Percentiles rank a stretch among this genome's conserved stretches.
Evolutionary conservation across 164 flowering plant genomes (phyloP).

Genomic region (Platanus orientalis): DNA sequence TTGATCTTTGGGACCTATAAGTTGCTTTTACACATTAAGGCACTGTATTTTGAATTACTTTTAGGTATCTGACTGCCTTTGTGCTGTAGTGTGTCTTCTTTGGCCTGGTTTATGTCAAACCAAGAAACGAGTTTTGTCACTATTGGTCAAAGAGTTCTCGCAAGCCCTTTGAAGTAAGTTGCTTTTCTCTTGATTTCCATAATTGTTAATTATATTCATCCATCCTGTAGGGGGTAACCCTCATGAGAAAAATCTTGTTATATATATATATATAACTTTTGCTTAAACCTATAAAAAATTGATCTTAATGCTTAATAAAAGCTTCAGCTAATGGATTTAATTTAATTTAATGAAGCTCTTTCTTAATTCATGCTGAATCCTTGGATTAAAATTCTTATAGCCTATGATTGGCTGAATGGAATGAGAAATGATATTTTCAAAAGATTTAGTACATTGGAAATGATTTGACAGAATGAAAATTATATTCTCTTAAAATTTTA

Average conservation of each 20-base stretch:
- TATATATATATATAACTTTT: too few species aligned
- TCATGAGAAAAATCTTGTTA: too few species aligned
- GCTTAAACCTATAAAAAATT: too few species aligned
- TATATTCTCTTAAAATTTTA: conserved; percentile 2
- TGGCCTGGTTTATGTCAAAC: conserved; percentile 99
- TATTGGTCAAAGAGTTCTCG: conserved; percentile 96
- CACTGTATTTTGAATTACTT: background rate
- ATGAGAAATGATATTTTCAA: background rate
- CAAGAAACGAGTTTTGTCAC: conserved; percentile 98
- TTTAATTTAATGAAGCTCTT: background rate
- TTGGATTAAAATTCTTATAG: background rate
- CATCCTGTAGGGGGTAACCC: background rate
- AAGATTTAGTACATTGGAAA: too few species aligned
- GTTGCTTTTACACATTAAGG: background rate
- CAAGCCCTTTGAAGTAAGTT: conserved; percentile 88
- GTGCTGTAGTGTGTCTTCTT: conserved; percentile 82
- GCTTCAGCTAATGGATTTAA: too few species aligned
- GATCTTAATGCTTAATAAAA: too few species aligned
- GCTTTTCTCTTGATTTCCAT: background rate
- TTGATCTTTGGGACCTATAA: background rate
- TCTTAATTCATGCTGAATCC: background rate
- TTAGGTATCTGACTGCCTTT: conserved; percentile 19
- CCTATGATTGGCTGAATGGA: background rate
- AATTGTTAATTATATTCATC: background rate
- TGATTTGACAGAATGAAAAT: background rate